Conservation (phyloP, 2,329 filamentous ascomycete genomes). For the Hymenoscyphus linearis region DNA sequence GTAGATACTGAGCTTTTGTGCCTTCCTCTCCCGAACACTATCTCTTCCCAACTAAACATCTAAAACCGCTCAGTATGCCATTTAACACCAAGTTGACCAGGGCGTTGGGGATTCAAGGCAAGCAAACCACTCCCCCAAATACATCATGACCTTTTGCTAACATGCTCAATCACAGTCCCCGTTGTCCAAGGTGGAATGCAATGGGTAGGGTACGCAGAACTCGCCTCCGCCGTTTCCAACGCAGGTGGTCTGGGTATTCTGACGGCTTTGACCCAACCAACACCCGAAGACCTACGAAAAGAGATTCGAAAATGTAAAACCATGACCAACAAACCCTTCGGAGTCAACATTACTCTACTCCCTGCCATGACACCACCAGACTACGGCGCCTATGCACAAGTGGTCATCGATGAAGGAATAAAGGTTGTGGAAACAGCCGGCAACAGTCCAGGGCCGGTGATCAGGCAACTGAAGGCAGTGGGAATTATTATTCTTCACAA, state of each 20-base stretch:
- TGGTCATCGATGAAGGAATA: constrained; percentile 89
- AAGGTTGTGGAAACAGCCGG: constrained; percentile 89
- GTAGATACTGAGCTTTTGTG: constrained; percentile 6
- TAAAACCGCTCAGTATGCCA: constrained; percentile 30
- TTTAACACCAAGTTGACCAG: constrained; percentile 36
- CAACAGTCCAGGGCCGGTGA: constrained; percentile 85
- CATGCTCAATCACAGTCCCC: constrained; percentile 51
- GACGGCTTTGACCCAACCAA: constrained; percentile 87
- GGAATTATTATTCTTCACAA: constrained; percentile 85
- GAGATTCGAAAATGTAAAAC: constrained; percentile 84
- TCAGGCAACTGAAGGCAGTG: constrained; percentile 77
- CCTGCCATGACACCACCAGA: constrained; percentile 85
- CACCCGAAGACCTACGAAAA: constrained; percentile 83
- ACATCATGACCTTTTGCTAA: constrained; percentile 12
- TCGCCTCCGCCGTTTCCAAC: constrained; percentile 71
- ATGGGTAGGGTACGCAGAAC: constrained; percentile 76
- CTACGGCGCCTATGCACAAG: constrained; percentile 86
- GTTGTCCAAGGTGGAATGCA: constrained; percentile 85
- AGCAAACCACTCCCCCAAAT: constrained; percentile 6
- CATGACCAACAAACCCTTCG: constrained; percentile 78
- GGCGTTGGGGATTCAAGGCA: constrained; percentile 38
- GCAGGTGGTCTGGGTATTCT: constrained; percentile 79
- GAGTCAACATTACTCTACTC: constrained; percentile 90
- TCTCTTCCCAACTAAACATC: neutral
- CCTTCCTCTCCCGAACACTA: neutral